These are phyloP conservation scores for Lagerstroemia speciosa DNA, from an alignment of 345 rosid genomes.

Conservation along the genomic window DNA sequence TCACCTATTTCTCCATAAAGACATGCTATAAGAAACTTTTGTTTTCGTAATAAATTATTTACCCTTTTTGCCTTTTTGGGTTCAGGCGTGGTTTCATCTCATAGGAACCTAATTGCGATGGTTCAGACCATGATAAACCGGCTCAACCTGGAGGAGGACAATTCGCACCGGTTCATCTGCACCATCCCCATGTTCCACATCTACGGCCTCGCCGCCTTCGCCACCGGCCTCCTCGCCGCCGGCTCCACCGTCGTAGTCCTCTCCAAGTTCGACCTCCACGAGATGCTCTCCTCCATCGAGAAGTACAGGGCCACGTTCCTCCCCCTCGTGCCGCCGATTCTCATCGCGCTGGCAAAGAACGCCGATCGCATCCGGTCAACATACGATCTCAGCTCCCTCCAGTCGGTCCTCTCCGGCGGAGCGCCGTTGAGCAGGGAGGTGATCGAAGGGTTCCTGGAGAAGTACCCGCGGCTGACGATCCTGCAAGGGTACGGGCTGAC, in stretches of 20 bases:
- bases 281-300: constrained; percentile 53
- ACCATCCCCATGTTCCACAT: constrained; percentile 90
- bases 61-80: background rate
- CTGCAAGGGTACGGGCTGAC: constrained; percentile 71
- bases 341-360: constrained; percentile 47
- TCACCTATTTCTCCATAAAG: no score
- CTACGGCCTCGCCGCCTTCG: constrained; percentile 66
- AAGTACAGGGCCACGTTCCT: constrained; percentile 44
- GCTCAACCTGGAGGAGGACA: constrained; percentile 17
- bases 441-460: constrained; percentile 49
- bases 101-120: constrained; percentile 59
- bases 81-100: constrained; percentile 48
- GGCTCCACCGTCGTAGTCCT: constrained; percentile 66
- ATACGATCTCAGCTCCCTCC: constrained; percentile 58
- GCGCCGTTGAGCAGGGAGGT: constrained; percentile 79
- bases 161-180: constrained; percentile 49
- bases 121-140: constrained; percentile 32
- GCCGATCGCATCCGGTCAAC: constrained; percentile 37
- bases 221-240: constrained; percentile 47
- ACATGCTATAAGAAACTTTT: no score
- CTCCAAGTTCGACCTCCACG: constrained; percentile 61
- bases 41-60: no score
- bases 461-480: constrained; percentile 44
- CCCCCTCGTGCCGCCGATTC: constrained; percentile 55
- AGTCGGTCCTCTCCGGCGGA: constrained; percentile 48